Evolutionary conservation across 2,329 filamentous ascomycete species (phyloP).

Genomic region (Alternaria longipes): DNA sequence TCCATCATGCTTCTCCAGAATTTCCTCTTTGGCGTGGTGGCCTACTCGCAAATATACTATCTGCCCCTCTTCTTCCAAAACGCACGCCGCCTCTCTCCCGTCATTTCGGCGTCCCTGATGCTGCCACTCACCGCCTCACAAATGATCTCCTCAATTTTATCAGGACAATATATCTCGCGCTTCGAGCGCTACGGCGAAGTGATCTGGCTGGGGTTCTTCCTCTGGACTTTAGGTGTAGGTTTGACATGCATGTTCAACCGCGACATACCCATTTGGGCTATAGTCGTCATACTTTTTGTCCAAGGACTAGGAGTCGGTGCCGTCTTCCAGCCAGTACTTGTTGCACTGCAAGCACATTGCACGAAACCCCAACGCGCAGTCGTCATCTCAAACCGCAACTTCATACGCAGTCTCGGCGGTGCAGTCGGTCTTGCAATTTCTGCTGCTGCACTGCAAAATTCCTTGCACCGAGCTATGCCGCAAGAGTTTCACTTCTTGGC

Average conservation of each 20-base stretch:
- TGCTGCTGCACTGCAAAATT: conserved; percentile 28
- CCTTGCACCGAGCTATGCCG: conserved; percentile 26
- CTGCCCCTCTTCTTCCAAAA: conserved; percentile 71
- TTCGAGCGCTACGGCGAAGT: conserved; percentile 61
- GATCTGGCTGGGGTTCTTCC: conserved; percentile 56
- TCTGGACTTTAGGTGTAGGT: conserved; percentile 64
- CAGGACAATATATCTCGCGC: conserved; percentile 67
- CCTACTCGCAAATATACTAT: conserved; percentile 69
- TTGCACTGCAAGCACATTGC: conserved; percentile 58
- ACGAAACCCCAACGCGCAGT: conserved; percentile 67
- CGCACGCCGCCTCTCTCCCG: conserved; percentile 56
- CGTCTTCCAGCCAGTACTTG: conserved; percentile 57
- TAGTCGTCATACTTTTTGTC: conserved; percentile 62
- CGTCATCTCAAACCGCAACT: conserved; percentile 70
- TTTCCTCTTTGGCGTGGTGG: conserved; percentile 68
- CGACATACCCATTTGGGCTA: conserved; percentile 54
- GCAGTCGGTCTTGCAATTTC: conserved; percentile 65
- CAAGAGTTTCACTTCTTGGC: conserved; percentile 19
- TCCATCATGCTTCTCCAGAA: conserved; percentile 65
- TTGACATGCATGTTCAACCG: conserved; percentile 62
- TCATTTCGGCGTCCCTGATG: conserved; percentile 61
- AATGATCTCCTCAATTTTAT: conserved; percentile 55
- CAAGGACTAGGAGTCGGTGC: conserved; percentile 60
- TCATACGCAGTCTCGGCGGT: conserved; percentile 68
- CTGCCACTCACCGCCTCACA: conserved; percentile 51